Percentiles rank a stretch among this genome's conserved stretches.
Evolutionary conservation across 1,284 basidiomycete genomes (phyloP).

Genomic region (Lentinula novae-zelandiae): DNA sequence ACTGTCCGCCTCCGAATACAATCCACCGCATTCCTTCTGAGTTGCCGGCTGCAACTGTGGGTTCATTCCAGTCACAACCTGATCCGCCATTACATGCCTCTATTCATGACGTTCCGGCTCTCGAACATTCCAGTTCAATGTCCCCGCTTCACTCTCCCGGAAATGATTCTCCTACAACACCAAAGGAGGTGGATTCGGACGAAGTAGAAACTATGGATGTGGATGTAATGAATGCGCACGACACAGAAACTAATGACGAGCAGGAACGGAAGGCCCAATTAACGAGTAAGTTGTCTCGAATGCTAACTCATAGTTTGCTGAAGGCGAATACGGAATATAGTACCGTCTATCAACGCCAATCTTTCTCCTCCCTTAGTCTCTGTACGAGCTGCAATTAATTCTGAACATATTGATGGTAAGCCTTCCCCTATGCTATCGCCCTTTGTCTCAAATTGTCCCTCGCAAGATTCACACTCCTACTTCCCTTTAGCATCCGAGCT

Average conservation of each 20-base stretch:
- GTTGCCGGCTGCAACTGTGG: not conserved
- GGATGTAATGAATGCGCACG: not conserved
- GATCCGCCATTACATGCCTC: too few relatives aligned
- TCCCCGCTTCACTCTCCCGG: slow-evolving; percentile 2
- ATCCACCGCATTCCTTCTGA: too few relatives aligned
- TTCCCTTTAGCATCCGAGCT: not conserved
- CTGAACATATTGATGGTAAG: not conserved
- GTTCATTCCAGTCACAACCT: not conserved
- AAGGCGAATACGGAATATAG: not conserved
- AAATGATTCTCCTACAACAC: slow-evolving; percentile 3
- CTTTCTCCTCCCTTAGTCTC: not conserved
- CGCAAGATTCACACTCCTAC: too few relatives aligned
- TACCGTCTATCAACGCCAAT: not conserved
- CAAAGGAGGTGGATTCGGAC: not conserved
- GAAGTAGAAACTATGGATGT: not conserved
- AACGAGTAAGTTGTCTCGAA: not conserved
- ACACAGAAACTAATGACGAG: not conserved
- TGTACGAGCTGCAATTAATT: not conserved
- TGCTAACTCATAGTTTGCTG: not conserved
- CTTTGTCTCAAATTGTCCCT: not conserved
- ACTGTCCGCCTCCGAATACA: not conserved
- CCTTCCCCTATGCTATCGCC: not conserved
- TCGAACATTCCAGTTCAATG: slow-evolving; percentile 7
- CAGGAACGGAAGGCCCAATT: too few relatives aligned
- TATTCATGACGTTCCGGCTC: slow-evolving; percentile 1